Evolutionary conservation across 768 basidiomycete genomes (phyloP).

Genomic region (Tulasnella sp.): DNA sequence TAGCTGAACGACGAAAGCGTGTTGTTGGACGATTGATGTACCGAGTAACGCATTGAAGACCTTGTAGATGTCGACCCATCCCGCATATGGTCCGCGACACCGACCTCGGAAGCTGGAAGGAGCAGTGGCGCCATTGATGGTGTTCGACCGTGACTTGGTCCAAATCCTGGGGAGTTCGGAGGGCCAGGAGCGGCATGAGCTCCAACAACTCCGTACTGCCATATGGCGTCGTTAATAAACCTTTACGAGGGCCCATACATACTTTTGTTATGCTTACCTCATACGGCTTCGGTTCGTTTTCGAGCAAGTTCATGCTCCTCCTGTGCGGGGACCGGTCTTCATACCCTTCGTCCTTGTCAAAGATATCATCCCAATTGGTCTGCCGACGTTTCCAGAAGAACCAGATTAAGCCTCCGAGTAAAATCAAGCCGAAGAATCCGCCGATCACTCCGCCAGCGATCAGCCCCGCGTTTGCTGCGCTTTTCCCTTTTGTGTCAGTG

Average conservation of each 20-base stretch:
- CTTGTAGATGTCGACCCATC: not conserved
- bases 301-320: not conserved
- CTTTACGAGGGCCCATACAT: not conserved
- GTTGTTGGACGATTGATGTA: not conserved
- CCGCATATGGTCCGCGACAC: not conserved
- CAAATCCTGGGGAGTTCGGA: not conserved
- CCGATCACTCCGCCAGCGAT: slow-evolving; percentile 1
- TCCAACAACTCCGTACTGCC: not conserved
- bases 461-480: not conserved
- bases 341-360: not conserved
- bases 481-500: not conserved
- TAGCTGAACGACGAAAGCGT: not conserved
- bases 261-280: not conserved
- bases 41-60: not conserved
- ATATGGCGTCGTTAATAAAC: not conserved
- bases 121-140: slow-evolving; percentile 1
- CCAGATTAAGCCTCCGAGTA: not conserved
- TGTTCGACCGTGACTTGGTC: not conserved
- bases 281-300: slow-evolving; percentile 6
- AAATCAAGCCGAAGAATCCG: not conserved
- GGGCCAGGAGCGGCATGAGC: not conserved
- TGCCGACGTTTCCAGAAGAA: not conserved
- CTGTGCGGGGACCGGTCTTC: not conserved
- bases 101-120: not conserved
- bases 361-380: slow-evolving; percentile 6